Conservation (phyloP, 441 rosid genomes). For the Adansonia madagascariensis region DNA sequence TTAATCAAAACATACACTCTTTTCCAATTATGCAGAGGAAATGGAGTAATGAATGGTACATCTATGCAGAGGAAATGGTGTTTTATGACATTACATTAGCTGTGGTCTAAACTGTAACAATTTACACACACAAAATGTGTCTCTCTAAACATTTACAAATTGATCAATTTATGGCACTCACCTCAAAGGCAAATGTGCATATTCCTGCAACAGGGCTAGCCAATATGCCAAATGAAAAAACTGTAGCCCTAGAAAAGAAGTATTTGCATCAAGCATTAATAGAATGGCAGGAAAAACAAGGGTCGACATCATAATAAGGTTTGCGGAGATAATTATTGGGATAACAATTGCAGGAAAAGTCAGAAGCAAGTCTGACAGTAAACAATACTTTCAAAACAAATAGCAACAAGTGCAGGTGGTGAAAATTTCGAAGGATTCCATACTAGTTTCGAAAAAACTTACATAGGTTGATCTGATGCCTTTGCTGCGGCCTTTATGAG, state of each 20-base stretch:
- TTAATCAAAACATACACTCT: background rate
- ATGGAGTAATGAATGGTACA: conserved; percentile 2
- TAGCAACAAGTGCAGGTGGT: background rate
- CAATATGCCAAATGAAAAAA: conserved; percentile 72
- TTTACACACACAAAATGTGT: background rate
- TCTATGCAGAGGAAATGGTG: background rate
- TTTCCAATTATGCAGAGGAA: background rate
- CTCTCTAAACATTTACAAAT: conserved; percentile 7
- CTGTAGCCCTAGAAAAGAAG: conserved; percentile 60
- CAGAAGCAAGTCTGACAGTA: background rate
- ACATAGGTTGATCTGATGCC: conserved; percentile 89
- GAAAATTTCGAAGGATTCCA: background rate
- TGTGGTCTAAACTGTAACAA: background rate
- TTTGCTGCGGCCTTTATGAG: conserved; percentile 80
- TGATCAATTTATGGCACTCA: conserved; percentile 32
- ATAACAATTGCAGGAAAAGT: background rate
- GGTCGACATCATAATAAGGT: background rate
- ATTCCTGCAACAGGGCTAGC: conserved; percentile 74
- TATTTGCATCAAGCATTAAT: conserved; percentile 3
- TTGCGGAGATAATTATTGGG: background rate
- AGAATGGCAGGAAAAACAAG: background rate
- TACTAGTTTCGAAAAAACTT: conserved; percentile 36
- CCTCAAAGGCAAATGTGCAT: conserved; percentile 73
- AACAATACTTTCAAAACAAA: background rate
- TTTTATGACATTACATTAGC: background rate